Conservation (phyloP, 164 flowering plant genomes). For the Euptelea pleiosperma region DNA sequence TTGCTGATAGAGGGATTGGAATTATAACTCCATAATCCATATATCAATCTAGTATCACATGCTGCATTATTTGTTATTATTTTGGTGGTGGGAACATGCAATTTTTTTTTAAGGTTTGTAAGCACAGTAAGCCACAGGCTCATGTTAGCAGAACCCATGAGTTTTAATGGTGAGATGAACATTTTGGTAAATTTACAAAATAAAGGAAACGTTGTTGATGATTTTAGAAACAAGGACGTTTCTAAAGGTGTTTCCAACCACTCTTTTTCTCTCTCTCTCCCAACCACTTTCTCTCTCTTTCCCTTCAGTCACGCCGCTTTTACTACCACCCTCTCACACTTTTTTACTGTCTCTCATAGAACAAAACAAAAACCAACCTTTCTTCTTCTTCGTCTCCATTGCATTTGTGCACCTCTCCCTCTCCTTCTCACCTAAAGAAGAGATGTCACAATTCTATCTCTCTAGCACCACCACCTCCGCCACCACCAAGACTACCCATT, state of each 20-base stretch:
- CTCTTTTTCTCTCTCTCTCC: conserved; percentile 18
- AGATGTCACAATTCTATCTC: conserved; percentile 37
- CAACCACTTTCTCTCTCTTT: conserved; percentile 3
- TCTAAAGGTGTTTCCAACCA: conserved; percentile 24
- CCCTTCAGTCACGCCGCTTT: conserved; percentile 17
- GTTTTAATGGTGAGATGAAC: too few species aligned
- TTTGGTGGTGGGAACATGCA: too few species aligned
- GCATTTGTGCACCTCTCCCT: too few species aligned
- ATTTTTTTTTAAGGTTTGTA: too few species aligned
- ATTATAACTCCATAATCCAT: too few species aligned
- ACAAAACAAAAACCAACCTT: conserved; percentile 1
- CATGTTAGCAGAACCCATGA: too few species aligned
- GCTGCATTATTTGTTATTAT: too few species aligned
- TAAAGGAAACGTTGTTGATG: conserved; percentile 3
- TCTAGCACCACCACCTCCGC: not conserved
- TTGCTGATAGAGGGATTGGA: too few species aligned
- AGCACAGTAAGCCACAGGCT: too few species aligned
- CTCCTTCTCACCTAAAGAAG: conserved; percentile 1
- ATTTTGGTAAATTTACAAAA: too few species aligned
- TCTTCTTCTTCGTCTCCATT: conserved; percentile 15
- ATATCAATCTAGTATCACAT: too few species aligned
- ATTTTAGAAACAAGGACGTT: conserved; percentile 13
- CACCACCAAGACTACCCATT: conserved; percentile 18
- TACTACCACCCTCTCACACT: not conserved
- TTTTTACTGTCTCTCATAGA: not conserved